A percentile compares a stretch with the other conserved stretches of the same genome.
Conservation (phyloP, 2,329 filamentous ascomycete genomes). For the Aspergillus glaucus region DNA sequence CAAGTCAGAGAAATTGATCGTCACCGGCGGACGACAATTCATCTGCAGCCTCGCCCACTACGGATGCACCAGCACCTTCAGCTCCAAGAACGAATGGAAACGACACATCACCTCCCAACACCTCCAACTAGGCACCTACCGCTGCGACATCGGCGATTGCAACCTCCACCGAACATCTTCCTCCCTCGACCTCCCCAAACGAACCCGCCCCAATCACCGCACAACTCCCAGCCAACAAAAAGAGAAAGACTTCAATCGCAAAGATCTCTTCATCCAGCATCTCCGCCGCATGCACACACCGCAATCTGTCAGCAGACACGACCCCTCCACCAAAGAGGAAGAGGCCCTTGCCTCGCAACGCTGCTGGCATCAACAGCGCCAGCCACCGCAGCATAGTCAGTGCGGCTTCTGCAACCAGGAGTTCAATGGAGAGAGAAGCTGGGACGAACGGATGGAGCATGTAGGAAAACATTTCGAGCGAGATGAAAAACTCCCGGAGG, state of each 20-base stretch:
- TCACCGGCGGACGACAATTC: conserved; percentile 45
- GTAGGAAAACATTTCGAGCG: conserved; percentile 75
- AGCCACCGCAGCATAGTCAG: conserved; percentile 57
- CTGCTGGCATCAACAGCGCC: conserved; percentile 57
- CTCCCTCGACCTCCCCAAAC: conserved; percentile 63
- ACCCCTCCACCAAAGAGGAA: conserved; percentile 24
- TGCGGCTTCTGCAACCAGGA: conserved; percentile 52
- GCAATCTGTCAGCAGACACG: conserved; percentile 40
- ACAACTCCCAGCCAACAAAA: conserved; percentile 15
- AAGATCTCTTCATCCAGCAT: conserved; percentile 87
- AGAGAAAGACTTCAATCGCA: conserved; percentile 74
- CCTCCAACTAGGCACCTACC: conserved; percentile 65
- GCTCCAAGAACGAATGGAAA: conserved; percentile 92
- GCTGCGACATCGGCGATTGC: conserved; percentile 63
- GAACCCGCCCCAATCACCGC: conserved; percentile 25
- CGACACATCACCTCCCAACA: conserved; percentile 79
- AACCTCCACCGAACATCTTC: conserved; percentile 49
- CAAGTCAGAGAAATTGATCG: conserved; percentile 23
- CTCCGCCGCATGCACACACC: conserved; percentile 76
- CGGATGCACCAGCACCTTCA: conserved; percentile 66
- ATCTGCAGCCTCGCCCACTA: conserved; percentile 73
- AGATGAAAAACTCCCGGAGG: conserved; percentile 19
- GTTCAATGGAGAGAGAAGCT: conserved; percentile 60
- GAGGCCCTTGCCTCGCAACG: conserved; percentile 46
- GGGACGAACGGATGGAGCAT: conserved; percentile 84